These are phyloP conservation scores for Collybia sordida DNA, from an alignment of 768 basidiomycete genomes.

Conservation along the genomic window DNA sequence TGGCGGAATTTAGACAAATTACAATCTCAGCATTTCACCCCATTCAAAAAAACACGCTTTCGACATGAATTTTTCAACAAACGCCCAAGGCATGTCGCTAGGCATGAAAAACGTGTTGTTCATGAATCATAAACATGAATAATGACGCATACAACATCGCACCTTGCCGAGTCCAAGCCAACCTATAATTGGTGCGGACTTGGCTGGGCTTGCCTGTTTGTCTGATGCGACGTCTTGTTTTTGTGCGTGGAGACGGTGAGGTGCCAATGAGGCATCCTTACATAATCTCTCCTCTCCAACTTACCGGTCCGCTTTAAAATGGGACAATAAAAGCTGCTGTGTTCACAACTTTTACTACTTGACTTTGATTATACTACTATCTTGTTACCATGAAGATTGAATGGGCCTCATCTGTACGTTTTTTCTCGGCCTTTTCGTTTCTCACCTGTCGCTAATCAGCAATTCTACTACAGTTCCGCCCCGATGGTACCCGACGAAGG, in stretches of 20 bases:
- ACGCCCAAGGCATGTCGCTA: too few relatives aligned
- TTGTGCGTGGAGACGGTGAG: constrained; percentile 12
- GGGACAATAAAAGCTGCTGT: constrained; percentile 1
- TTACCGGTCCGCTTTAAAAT: constrained; percentile 10
- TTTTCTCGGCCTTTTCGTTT: background rate
- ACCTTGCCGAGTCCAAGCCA: too few relatives aligned
- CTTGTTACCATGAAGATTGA: constrained; percentile 48
- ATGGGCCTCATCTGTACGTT: constrained; percentile 44
- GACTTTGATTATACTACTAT: background rate
- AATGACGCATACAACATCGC: too few relatives aligned
- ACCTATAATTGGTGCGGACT: too few relatives aligned
- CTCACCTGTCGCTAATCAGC: too few relatives aligned
- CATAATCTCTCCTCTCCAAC: constrained; percentile 10
- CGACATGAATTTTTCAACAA: too few relatives aligned
- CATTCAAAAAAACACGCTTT: too few relatives aligned
- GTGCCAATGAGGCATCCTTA: constrained; percentile 12
- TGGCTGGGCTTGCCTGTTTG: too few relatives aligned
- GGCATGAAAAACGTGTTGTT: too few relatives aligned
- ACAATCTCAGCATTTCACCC: too few relatives aligned
- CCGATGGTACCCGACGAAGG: constrained; percentile 43
- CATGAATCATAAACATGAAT: too few relatives aligned
- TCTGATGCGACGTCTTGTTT: constrained; percentile 3
- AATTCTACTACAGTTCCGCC: constrained; percentile 30
- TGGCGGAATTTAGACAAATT: too few relatives aligned
- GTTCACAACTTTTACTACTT: constrained; percentile 4